These are phyloP conservation scores for Babesia ovata DNA, from an alignment of 169 alveolate species.

Conservation along the genomic window DNA sequence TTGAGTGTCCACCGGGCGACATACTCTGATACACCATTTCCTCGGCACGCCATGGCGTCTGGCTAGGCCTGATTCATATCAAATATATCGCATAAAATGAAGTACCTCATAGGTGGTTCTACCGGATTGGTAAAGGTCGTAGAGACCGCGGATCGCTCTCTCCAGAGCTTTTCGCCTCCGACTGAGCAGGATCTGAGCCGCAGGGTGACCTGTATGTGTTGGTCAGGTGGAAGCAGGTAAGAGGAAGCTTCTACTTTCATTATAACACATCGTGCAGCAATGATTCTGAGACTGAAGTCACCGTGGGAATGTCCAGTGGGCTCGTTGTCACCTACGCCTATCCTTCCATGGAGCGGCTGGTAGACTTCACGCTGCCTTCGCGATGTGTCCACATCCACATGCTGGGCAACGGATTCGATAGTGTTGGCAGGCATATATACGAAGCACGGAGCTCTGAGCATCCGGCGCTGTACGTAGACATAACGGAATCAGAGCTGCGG, in stretches of 20 bases:
- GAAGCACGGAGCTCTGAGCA: background rate
- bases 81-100: slow-evolving; percentile 34
- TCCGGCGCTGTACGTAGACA: slow-evolving; percentile 35
- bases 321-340: slow-evolving; percentile 30
- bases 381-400: slow-evolving; percentile 32
- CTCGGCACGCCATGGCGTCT: background rate
- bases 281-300: slow-evolving; percentile 36
- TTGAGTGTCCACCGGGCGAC: background rate
- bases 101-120: slow-evolving; percentile 52
- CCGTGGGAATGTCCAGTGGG: slow-evolving; percentile 56
- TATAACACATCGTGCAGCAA: slow-evolving; percentile 2
- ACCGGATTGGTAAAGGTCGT: slow-evolving; percentile 67
- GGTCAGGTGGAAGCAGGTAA: slow-evolving; percentile 61
- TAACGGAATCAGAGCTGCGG: background rate
- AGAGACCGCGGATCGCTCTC: slow-evolving; percentile 48
- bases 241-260: background rate
- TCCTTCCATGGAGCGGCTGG: slow-evolving; percentile 34
- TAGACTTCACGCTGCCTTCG: slow-evolving; percentile 39
- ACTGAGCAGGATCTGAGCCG: slow-evolving; percentile 44
- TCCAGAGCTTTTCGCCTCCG: slow-evolving; percentile 14
- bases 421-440: slow-evolving; percentile 21
- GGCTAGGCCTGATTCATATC: background rate
- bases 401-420: slow-evolving; percentile 12
- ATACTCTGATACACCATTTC: background rate
- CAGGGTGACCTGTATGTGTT: slow-evolving; percentile 46